Percentiles rank a stretch among this genome's conserved stretches.
phyloP scores from a whole-genome alignment of 257 asterid genomes.

The Solanum tarijense region DNA sequence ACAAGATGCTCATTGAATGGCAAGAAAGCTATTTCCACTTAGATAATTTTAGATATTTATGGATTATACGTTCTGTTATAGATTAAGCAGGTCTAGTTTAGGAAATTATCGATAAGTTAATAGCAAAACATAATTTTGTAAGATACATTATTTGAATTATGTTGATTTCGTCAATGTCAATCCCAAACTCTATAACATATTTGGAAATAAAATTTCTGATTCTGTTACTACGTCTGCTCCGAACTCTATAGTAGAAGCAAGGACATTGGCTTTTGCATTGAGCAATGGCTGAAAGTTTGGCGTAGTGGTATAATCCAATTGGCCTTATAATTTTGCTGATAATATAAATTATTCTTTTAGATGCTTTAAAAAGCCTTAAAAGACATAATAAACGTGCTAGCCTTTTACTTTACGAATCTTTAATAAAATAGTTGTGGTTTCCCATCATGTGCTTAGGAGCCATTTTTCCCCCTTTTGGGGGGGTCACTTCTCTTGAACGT shows the following conservation, averaged over 20 bases:
- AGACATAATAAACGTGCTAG: not conserved
- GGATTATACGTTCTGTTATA: not conserved
- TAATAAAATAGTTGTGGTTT: not conserved
- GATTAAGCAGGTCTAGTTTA: not conserved
- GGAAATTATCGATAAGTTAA: too few species aligned
- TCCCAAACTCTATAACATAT: not conserved
- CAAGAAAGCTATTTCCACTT: too few species aligned
- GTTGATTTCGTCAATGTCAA: not conserved
- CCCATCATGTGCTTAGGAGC: not conserved
- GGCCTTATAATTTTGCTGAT: not conserved
- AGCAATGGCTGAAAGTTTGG: too few species aligned
- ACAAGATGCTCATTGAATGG: too few species aligned
- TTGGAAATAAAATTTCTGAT: not conserved
- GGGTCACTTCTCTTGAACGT: not conserved
- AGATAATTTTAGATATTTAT: too few species aligned
- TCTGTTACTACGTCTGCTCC: not conserved
- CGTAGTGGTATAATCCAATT: not conserved
- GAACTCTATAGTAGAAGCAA: not conserved
- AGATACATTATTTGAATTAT: too few species aligned
- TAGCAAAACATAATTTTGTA: too few species aligned
- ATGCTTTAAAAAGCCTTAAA: not conserved
- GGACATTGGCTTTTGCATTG: not conserved
- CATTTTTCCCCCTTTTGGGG: not conserved
- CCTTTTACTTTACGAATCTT: slow-evolving; percentile 1
- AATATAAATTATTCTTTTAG: not conserved